Conservation (phyloP, 371 early-diverging fungal species). For the Mortierella sp. region DNA sequence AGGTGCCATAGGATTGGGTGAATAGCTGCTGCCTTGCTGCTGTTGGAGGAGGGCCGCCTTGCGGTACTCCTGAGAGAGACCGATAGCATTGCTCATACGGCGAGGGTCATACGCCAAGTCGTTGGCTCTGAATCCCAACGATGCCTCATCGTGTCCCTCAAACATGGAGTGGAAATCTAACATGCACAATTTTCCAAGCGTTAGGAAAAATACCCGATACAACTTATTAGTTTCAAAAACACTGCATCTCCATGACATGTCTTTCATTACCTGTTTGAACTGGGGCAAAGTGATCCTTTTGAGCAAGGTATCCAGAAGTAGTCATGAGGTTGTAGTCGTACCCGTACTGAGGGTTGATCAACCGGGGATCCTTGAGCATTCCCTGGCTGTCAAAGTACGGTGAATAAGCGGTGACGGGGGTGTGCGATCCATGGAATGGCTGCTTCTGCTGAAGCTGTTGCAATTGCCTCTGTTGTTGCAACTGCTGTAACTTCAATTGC, state of each 20-base stretch:
- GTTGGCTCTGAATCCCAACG: slow-evolving; percentile 52
- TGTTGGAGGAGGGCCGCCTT: slow-evolving; percentile 44
- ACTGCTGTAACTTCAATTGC: slow-evolving; percentile 61
- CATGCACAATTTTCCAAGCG: not conserved
- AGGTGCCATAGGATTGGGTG: slow-evolving; percentile 24
- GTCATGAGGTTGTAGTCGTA: slow-evolving; percentile 40
- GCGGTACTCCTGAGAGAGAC: slow-evolving; percentile 42
- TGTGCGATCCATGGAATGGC: slow-evolving; percentile 45
- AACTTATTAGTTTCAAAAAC: not conserved
- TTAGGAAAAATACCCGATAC: not conserved
- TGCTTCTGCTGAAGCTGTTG: slow-evolving; percentile 50
- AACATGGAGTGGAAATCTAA: slow-evolving; percentile 49
- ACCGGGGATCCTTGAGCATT: slow-evolving; percentile 38
- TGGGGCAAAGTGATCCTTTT: slow-evolving; percentile 38
- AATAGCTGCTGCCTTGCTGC: slow-evolving; percentile 36
- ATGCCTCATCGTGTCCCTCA: slow-evolving; percentile 53
- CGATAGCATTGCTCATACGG: slow-evolving; percentile 41
- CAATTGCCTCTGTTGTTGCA: slow-evolving; percentile 52
- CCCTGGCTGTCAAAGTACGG: slow-evolving; percentile 54
- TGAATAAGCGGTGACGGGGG: slow-evolving; percentile 51
- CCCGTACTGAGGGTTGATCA: slow-evolving; percentile 49
- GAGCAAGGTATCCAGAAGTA: slow-evolving; percentile 32
- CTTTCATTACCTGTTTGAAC: slow-evolving; percentile 26
- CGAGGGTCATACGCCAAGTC: slow-evolving; percentile 53
- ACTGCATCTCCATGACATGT: not conserved